A percentile compares a stretch with the other conserved stretches of the same genome.
phyloP scores from a whole-genome alignment of 108 stramenopile species.

The Skeletonema grethae region DNA sequence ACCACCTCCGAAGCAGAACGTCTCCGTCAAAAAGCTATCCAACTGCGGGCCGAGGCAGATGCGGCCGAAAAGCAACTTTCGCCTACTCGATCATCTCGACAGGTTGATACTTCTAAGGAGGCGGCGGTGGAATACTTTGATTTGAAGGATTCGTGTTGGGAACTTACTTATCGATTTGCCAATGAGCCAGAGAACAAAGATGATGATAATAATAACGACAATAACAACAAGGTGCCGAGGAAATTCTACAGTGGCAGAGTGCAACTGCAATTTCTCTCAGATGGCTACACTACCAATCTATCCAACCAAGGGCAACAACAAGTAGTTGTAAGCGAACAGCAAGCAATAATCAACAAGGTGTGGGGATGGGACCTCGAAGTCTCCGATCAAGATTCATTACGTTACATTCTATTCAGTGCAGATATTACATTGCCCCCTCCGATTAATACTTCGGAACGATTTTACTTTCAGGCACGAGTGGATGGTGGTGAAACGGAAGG shows the following conservation, averaged over 20 bases:
- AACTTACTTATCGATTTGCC: constrained; percentile 58
- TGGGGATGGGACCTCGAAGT: constrained; percentile 77
- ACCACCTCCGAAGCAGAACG: constrained; percentile 3
- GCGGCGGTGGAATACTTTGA: constrained; percentile 10
- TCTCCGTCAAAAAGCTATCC: background rate
- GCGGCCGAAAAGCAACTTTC: constrained; percentile 1
- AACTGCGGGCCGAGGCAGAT: constrained; percentile 16
- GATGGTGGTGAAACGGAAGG: constrained; percentile 14
- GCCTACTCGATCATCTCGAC: constrained; percentile 4
- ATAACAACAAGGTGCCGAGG: constrained; percentile 6
- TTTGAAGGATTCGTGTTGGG: constrained; percentile 37
- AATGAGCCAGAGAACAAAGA: constrained; percentile 42
- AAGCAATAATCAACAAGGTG: constrained; percentile 41
- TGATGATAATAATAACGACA: constrained; percentile 13
- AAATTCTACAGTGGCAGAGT: constrained; percentile 58
- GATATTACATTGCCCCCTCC: constrained; percentile 49
- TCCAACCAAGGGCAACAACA: background rate
- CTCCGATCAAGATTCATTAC: constrained; percentile 47
- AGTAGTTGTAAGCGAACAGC: too few species aligned
- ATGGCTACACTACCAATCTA: constrained; percentile 59
- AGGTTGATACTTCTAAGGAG: background rate
- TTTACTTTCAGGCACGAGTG: constrained; percentile 61
- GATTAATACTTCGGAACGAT: constrained; percentile 33
- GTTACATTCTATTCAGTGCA: constrained; percentile 63
- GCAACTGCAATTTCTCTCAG: constrained; percentile 40